A percentile compares a stretch with the other conserved stretches of the same genome.
phyloP scores from a whole-genome alignment of 768 basidiomycete genomes.

The Lactifluus echinatus region DNA sequence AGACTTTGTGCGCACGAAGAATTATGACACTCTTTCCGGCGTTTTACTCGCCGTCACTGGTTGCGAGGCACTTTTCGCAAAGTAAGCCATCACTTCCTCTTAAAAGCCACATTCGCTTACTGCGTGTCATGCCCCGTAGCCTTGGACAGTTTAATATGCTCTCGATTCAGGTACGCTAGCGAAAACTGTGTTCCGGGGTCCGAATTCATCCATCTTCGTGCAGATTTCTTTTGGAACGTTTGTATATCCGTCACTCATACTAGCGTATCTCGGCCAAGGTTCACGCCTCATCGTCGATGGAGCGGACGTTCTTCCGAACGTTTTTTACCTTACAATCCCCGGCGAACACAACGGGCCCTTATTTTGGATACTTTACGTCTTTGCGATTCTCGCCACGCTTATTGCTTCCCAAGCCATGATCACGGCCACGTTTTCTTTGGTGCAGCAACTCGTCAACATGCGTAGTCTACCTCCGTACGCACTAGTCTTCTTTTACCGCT shows the following conservation, averaged over 20 bases:
- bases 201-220: neutral
- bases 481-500: neutral
- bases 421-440: slow-evolving; percentile 52
- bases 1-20: slow-evolving; percentile 58
- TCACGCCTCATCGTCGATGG: slow-evolving; percentile 49
- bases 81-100: slow-evolving; percentile 29
- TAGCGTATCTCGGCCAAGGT: slow-evolving; percentile 68
- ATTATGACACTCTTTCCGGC: slow-evolving; percentile 55
- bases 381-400: slow-evolving; percentile 57
- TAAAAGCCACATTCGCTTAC: neutral
- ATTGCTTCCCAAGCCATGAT: slow-evolving; percentile 64
- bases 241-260: slow-evolving; percentile 51
- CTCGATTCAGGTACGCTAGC: slow-evolving; percentile 44
- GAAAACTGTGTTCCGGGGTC: neutral
- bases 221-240: slow-evolving; percentile 44
- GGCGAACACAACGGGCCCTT: slow-evolving; percentile 43
- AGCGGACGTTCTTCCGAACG: slow-evolving; percentile 38
- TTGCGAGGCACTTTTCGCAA: slow-evolving; percentile 60
- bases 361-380: slow-evolving; percentile 60
- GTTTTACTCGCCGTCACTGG: slow-evolving; percentile 63
- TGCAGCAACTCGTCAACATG: slow-evolving; percentile 59
- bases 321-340: slow-evolving; percentile 61
- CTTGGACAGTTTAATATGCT: slow-evolving; percentile 58
- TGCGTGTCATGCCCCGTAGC: slow-evolving; percentile 26
- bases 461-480: slow-evolving; percentile 44